Conservation (phyloP, 495 filamentous ascomycete genomes). For the Lineolata rhizophorae region DNA sequence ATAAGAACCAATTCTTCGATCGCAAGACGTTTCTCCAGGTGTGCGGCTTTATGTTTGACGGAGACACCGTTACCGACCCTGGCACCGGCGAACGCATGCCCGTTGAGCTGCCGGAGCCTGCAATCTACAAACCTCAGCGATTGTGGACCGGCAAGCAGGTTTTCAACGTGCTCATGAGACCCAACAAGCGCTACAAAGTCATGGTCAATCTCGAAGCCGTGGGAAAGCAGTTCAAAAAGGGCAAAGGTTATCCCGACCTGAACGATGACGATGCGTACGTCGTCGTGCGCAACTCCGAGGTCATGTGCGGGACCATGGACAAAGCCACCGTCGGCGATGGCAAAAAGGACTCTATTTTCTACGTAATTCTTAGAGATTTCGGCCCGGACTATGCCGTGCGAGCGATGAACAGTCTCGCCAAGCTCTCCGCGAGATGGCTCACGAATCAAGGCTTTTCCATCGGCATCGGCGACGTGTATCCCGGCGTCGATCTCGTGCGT, state of each 20-base stretch:
- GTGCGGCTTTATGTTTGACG: conserved; percentile 84
- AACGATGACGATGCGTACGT: conserved; percentile 70
- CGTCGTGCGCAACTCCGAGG: conserved; percentile 83
- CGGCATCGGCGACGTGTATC: conserved; percentile 83
- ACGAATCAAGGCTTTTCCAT: conserved; percentile 89
- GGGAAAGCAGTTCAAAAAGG: conserved; percentile 53
- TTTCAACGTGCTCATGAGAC: conserved; percentile 86
- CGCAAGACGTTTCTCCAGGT: conserved; percentile 69
- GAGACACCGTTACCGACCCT: conserved; percentile 23
- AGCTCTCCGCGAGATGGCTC: conserved; percentile 71
- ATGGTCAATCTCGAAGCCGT: conserved; percentile 83
- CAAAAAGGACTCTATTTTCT: conserved; percentile 96
- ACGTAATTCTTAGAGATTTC: conserved; percentile 84
- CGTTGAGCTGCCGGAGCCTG: conserved; percentile 69
- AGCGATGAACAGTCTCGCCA: conserved; percentile 87
- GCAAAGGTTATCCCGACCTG: conserved; percentile 39
- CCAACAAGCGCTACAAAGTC: conserved; percentile 58
- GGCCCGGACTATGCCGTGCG: conserved; percentile 71
- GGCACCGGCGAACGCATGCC: conserved; percentile 22
- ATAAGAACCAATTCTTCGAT: conserved; percentile 84
- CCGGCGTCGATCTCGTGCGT: conserved; percentile 38
- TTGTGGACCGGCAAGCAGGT: conserved; percentile 97
- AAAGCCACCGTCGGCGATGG: conserved; percentile 87
- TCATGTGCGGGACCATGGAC: conserved; percentile 98
- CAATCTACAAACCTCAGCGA: conserved; percentile 63